Conservation (phyloP, 352 stramenopile species). For the Phytophthora capsici region DNA sequence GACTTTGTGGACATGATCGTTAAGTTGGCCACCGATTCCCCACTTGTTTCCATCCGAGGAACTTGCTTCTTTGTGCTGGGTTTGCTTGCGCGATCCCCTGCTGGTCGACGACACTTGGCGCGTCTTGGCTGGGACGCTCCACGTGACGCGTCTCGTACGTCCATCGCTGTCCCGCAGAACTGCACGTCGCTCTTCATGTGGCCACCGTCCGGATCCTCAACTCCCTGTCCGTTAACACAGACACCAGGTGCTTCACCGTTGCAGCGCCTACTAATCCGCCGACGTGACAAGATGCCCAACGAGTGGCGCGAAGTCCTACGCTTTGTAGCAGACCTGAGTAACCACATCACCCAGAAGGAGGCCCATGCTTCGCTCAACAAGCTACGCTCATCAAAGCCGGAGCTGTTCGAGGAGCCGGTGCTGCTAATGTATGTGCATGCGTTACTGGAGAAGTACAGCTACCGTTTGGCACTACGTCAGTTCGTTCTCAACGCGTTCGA, state of each 20-base stretch:
- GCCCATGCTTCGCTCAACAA: constrained; percentile 87
- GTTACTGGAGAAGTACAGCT: constrained; percentile 87
- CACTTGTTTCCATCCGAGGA: constrained; percentile 83
- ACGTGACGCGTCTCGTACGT: constrained; percentile 65
- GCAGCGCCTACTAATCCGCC: constrained; percentile 58
- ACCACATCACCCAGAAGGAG: constrained; percentile 92
- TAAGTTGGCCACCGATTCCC: constrained; percentile 85
- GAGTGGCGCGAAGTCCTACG: constrained; percentile 84
- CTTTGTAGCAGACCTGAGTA: constrained; percentile 83
- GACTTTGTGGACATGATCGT: constrained; percentile 88
- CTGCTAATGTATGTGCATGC: constrained; percentile 85
- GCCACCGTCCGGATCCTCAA: constrained; percentile 47
- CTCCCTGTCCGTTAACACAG: constrained; percentile 56
- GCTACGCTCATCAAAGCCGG: constrained; percentile 66
- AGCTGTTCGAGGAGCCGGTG: constrained; percentile 86
- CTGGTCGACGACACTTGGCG: constrained; percentile 66
- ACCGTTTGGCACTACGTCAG: constrained; percentile 82
- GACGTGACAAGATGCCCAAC: constrained; percentile 65
- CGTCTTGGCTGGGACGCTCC: constrained; percentile 83
- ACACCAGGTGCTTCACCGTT: constrained; percentile 61
- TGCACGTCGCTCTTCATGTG: constrained; percentile 85
- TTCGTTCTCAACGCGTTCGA: constrained; percentile 90
- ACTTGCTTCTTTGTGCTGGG: constrained; percentile 90
- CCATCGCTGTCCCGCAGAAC: constrained; percentile 84
- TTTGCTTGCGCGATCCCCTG: constrained; percentile 69